Evolutionary conservation across 2,329 filamentous ascomycete species (phyloP), one percentile per base, ranked within the genome.

Genomic region (Neonectria ditissima): DNA sequence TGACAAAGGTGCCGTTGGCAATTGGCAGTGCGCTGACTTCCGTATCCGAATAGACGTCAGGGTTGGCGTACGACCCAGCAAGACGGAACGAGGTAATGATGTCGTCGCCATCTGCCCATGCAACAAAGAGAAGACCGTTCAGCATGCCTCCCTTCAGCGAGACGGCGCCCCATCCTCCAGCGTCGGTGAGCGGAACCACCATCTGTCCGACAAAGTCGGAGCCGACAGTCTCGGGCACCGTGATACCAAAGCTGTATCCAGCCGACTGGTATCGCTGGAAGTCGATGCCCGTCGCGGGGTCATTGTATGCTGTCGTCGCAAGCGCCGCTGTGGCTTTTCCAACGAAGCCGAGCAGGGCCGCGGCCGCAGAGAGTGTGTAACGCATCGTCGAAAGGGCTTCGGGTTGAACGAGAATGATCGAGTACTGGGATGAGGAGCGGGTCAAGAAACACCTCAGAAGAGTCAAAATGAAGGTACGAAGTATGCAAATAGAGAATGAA

Each of bases 191-290:
- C 1, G 80, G 80, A 1, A 74, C 74, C 2, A 86, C 80, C 47
- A 89, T 79, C 70, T 87, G 83, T 8, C 82, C 83, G 63, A 88
- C 86, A 67, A 88, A 82, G 73, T 88, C 86, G 11, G 80, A 80
- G 1, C 75, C 79, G 14, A 82, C 74, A 11, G 76, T 81, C 63
- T 84, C 78, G 1, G 86, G 85, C 2, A 87, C 72, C 1, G 82
- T 84, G 41, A 88, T 78, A 69, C 84, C 84, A 58, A 86, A 82
- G 26, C 72, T 78, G 71, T 77, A 69, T 30, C 78, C 70, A 4
- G 48, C 47, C 11, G 54, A 55, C 16, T 63, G 64, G 55, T 77
- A 80, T 7, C 74, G 74, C 54, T 80, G 74, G 65, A 82, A 85
- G 8, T 77, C 75, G 62, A 86, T 85, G 24, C 80, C 81, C 3